phyloP scores from a whole-genome alignment of 805 yeast genomes.

The Sugiyamaella qingdaonensis region DNA sequence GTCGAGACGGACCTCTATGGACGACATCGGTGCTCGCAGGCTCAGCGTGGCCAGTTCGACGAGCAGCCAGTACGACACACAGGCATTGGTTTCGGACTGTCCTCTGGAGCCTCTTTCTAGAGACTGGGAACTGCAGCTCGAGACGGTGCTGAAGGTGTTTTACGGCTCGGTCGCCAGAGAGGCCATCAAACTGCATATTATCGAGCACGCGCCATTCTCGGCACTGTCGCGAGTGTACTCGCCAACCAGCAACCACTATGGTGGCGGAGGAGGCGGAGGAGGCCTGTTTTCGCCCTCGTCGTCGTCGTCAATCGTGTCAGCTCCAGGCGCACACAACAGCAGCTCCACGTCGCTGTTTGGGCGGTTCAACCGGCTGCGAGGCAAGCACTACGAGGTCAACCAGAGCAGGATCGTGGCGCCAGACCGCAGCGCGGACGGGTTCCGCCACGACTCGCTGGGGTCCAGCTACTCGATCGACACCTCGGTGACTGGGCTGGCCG shows the following conservation, averaged over 20 bases:
- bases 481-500: slow-evolving; percentile 1
- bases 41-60: not conserved
- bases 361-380: slow-evolving; percentile 14
- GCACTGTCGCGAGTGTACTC: slow-evolving; percentile 18
- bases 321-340: slow-evolving; percentile 7
- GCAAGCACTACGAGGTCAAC: slow-evolving; percentile 14
- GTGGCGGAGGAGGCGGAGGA: not conserved
- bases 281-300: not conserved
- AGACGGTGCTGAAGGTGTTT: slow-evolving; percentile 22
- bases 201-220: slow-evolving; percentile 18
- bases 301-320: slow-evolving; percentile 5
- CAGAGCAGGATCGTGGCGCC: slow-evolving; percentile 14
- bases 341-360: slow-evolving; percentile 18
- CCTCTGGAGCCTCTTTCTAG: slow-evolving; percentile 13
- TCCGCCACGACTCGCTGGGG: slow-evolving; percentile 12
- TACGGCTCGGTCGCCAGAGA: slow-evolving; percentile 26
- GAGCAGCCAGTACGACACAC: slow-evolving; percentile 11
- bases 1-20: not conserved
- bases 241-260: not conserved
- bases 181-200: slow-evolving; percentile 22
- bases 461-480: slow-evolving; percentile 10
- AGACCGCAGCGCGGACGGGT: slow-evolving; percentile 5
- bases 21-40: not conserved
- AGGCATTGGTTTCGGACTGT: slow-evolving; percentile 16
- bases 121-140: slow-evolving; percentile 26